phyloP scores from a whole-genome alignment of 2,329 filamentous ascomycete species.

The Pestalotiopsis sp. region DNA sequence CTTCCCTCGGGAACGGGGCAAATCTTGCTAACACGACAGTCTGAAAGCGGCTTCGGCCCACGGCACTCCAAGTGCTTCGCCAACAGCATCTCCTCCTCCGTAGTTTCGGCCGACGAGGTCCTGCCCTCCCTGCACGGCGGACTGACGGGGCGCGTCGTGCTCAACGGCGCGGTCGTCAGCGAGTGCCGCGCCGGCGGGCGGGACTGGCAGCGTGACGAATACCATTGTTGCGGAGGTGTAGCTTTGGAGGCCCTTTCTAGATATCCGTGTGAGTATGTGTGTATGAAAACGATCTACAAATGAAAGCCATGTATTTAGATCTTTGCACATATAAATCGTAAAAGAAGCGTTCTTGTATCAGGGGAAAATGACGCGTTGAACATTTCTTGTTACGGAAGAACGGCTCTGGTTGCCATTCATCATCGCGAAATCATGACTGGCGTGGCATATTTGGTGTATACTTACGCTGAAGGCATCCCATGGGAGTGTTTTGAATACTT shows the following conservation, averaged over 20 bases:
- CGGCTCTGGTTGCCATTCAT: too few species aligned
- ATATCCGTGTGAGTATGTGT: too few species aligned
- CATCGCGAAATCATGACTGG: too few species aligned
- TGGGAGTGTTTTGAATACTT: background rate
- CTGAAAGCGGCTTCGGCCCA: constrained; percentile 23
- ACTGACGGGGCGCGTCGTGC: constrained; percentile 21
- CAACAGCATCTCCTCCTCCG: constrained; percentile 24
- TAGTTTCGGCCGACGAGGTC: constrained; percentile 24
- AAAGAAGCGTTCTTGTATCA: background rate
- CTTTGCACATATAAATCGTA: background rate
- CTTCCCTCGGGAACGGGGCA: background rate
- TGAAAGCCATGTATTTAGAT: background rate
- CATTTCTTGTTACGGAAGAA: too few species aligned
- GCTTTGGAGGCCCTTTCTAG: background rate
- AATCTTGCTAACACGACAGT: background rate
- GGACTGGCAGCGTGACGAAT: constrained; percentile 25
- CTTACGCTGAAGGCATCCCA: too few species aligned
- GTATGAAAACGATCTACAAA: background rate
- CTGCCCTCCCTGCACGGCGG: constrained; percentile 14
- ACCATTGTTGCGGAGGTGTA: constrained; percentile 19
- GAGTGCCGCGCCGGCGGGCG: constrained; percentile 17
- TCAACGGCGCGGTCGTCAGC: constrained; percentile 21
- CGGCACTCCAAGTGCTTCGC: constrained; percentile 28
- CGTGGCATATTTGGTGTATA: too few species aligned
- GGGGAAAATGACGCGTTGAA: too few species aligned